Percentiles rank a stretch among this genome's conserved stretches.
These are phyloP conservation scores for Puccinia novopanici DNA, from an alignment of 1,284 basidiomycete species.

Conservation along the genomic window DNA sequence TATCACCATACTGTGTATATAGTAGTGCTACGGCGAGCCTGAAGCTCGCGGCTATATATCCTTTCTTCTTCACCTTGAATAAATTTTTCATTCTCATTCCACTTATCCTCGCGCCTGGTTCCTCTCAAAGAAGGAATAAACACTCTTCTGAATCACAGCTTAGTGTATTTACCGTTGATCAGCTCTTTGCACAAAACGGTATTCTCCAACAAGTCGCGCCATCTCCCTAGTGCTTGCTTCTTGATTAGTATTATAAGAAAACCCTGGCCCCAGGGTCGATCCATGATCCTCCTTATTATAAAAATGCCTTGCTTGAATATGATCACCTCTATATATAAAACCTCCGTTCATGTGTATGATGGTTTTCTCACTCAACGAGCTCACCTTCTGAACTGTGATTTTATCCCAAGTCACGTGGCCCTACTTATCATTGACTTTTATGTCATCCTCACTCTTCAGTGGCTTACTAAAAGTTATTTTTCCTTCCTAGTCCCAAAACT, in stretches of 20 bases:
- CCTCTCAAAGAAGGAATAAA: not conserved
- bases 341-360: conserved; percentile 3
- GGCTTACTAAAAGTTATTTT: not conserved
- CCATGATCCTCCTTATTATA: not conserved
- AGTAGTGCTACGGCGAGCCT: not conserved
- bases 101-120: not conserved
- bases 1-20: not conserved
- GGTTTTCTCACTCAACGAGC: not conserved
- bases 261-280: conserved; percentile 29
- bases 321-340: conserved; percentile 33
- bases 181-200: conserved; percentile 4
- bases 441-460: conserved; percentile 7
- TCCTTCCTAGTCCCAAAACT: conserved; percentile 5
- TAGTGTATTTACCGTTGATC: not conserved
- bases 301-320: conserved; percentile 6
- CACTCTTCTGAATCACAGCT: not conserved
- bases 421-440: conserved; percentile 22
- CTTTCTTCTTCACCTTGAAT: not conserved
- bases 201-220: conserved; percentile 1
- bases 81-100: not conserved
- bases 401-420: not conserved
- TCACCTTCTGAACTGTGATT: conserved; percentile 24
- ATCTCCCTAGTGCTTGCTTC: conserved; percentile 14
- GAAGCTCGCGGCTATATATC: not conserved
- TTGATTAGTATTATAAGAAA: not conserved